Base-by-base conservation (phyloP, 2,329 filamentous ascomycete species). In the Tolypocladium ovalisporum region DNA sequence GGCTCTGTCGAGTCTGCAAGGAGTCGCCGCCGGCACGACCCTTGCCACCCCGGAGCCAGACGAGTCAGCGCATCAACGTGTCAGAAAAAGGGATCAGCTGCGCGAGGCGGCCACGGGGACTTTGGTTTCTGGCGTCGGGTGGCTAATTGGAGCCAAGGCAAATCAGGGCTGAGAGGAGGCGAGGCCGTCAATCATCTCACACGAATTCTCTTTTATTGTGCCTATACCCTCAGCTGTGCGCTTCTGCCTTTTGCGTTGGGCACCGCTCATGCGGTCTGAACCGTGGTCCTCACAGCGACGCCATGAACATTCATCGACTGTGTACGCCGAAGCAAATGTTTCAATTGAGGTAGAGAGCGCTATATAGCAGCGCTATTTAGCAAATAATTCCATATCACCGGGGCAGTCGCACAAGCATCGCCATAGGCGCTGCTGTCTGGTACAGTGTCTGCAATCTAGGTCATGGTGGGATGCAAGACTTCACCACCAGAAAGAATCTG, bases 21-120 rank as follows among this genome's bases (percentile, higher is more conserved):
- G 65, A 40, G 61, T 66, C 32, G 61, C 65, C 4, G 62, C 64
- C 29, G 60, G 57, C 13, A 55, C 22, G 15, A 17, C 55, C 12
- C 34, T 37, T 35, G 54, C 57, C 13, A 56, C 57, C 19, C 40
- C 56, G n/a, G 62, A 65, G 32, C 57, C 61, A 53, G 68, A 68
- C 37, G 65, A 68, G 8, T 62, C 67, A 22, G 61, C 65, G 57
- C 63, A 67, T 54, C 70, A 76, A 58, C 76, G 72, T 57, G 76
- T 82, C 40, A 80, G 89, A 64, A 92, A 86, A 75, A 79, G 89
- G 63, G 89, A 93, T 68, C 86, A 87, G 69, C 65, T 88, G 44
- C 76, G 83, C 61, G 84, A 87, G 59, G 85, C 79, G 39, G 85
- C 85, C 10, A 83, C 86, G 57, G 84, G 83, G n/a, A 85, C 84